A percentile compares a stretch with the other conserved stretches of the same genome.
phyloP scores from a whole-genome alignment of 805 yeast species.

The Wickerhamiella hasegawae region DNA sequence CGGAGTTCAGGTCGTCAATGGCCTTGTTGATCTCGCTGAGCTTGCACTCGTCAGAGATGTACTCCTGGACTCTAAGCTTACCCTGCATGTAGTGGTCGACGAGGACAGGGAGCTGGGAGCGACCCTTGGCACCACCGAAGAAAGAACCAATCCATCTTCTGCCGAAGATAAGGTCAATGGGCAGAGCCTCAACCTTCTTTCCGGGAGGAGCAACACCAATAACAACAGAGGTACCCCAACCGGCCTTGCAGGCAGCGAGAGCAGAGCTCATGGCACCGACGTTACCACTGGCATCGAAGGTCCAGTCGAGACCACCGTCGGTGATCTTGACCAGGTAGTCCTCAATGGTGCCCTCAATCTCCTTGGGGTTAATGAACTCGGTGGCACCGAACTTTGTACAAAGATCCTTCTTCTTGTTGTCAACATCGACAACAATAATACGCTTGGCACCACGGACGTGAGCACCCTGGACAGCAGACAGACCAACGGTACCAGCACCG shows the following conservation, averaged over 20 bases:
- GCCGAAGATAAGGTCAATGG: constrained; percentile 97
- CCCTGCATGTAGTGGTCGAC: constrained; percentile 76
- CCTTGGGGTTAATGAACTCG: constrained; percentile 75
- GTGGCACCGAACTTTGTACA: constrained; percentile 87
- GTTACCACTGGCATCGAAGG: constrained; percentile 97
- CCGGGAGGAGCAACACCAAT: constrained; percentile 99
- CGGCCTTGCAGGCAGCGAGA: constrained; percentile 93
- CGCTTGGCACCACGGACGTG: constrained; percentile 63
- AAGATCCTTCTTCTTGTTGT: constrained; percentile 72
- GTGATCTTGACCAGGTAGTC: constrained; percentile 64
- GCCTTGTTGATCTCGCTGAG: constrained; percentile 71
- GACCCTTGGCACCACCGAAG: constrained; percentile 95
- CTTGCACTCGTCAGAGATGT: constrained; percentile 76
- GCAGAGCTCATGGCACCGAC: constrained; percentile 90
- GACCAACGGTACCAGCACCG: constrained; percentile 95
- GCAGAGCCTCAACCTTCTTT: constrained; percentile 87
- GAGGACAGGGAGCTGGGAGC: constrained; percentile 81
- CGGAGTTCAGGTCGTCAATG: constrained; percentile 86
- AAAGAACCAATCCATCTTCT: constrained; percentile 98
- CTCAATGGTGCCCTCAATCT: constrained; percentile 55
- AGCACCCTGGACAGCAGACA: constrained; percentile 93
- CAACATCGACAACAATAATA: constrained; percentile 69
- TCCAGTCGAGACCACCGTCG: constrained; percentile 90
- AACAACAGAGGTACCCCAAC: constrained; percentile 92
- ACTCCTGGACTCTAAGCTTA: constrained; percentile 76